Base-by-base conservation (phyloP, 2,329 filamentous ascomycete genomes). In the Dothistroma pini region DNA sequence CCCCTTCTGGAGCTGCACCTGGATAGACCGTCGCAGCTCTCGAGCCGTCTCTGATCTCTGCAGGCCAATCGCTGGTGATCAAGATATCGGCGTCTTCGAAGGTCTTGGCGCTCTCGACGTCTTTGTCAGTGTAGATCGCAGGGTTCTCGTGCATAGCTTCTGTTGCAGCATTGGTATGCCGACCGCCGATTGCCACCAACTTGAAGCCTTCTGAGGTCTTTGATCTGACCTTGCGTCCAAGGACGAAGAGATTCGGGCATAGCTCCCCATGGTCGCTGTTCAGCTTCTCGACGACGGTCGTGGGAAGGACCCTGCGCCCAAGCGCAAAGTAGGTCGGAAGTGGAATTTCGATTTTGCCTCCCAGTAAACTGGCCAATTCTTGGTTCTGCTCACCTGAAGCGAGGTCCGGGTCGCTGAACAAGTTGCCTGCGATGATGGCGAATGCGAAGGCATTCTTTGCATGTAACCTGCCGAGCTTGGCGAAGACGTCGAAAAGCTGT, bases 261-360 rank as follows among this genome's bases (percentile, higher is more conserved):
- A 99, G 83, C 70, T 89, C 86, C 64, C 83, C 80, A 63, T 76
- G 88, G 64, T 89, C 85, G 35, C 84, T 83, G 71, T 91, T 84
- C 56, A 97, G 83, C 73, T 87, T 92, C 70, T 89, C 84, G 21
- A 89, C 80, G 22, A 97, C 84, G 32, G 80, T 78, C 8, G 49
- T n/a, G 0, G 95, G 95, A 6, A 99, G 80, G n/a, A 87, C 78
- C 52, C 82, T 82, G 41, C 81, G 86, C 67, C 90, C 92, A 62
- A 96, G 81, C 2, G 90, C 91, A 74, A 97, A 99, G 78, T 99
- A 99, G 9, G 89, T 96, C 1, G 93, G 88, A 0, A 97, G 79
- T 2, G 93, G 88, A 4, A 97, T 80, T 22, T 81, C 73, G 56
- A 96, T 87, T 11, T 84, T 80, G n/a, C 91, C 91, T 29, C 84